Conservation (phyloP, 139 green algal species). For the Chlamydomonas urium region DNA sequence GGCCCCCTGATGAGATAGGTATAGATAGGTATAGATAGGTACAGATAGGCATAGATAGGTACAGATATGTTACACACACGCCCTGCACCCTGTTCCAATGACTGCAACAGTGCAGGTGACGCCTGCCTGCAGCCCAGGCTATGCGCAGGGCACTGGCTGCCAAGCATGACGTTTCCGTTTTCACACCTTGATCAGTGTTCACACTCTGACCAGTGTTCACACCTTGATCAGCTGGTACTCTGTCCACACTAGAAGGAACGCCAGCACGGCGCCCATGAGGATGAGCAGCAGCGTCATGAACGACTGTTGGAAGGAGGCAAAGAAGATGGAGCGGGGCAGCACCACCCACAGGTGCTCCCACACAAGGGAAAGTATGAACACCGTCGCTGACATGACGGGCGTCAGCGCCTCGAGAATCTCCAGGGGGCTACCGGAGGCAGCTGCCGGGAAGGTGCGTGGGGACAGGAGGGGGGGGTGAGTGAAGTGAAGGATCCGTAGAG, state of each 20-base stretch:
- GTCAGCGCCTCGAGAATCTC: conserved; percentile 51
- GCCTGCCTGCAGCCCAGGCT: no score
- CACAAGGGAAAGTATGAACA: conserved; percentile 55
- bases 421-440: conserved; percentile 45
- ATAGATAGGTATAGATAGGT: no score
- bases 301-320: conserved; percentile 34
- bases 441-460: conserved; percentile 11
- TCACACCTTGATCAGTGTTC: no score
- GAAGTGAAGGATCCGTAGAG: no score
- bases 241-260: conserved; percentile 82
- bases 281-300: conserved; percentile 52
- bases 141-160: no score
- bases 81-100: no score
- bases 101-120: no score
- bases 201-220: no score
- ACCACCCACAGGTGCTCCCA: conserved; percentile 66
- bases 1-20: no score
- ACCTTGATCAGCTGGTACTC: conserved; percentile 71
- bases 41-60: no score
- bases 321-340: conserved; percentile 71
- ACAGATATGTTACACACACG: no score
- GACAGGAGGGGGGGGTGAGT: neutral
- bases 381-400: conserved; percentile 70
- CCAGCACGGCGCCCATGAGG: conserved; percentile 57
- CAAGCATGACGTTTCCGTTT: no score